A percentile compares a stretch with the other conserved stretches of the same genome.
Conservation (phyloP, 345 rosid genomes). For the Camelina hispida region DNA sequence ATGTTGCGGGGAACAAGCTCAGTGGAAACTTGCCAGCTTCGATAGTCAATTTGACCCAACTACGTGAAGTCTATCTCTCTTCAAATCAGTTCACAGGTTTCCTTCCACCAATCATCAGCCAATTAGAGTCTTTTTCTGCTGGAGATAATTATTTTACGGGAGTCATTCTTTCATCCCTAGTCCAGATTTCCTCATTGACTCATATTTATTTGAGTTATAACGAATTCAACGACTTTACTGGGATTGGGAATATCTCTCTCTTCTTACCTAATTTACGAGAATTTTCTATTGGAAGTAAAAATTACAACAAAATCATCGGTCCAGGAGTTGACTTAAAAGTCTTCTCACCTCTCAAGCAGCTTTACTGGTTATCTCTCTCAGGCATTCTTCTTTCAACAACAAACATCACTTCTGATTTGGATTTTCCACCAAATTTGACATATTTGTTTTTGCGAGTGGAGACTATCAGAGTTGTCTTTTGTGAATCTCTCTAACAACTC, state of each 20-base stretch:
- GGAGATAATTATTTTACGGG: not conserved
- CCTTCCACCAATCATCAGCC: conserved; percentile 5
- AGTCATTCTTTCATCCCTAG: not conserved
- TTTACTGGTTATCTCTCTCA: not conserved
- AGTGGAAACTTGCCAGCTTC: conserved; percentile 29
- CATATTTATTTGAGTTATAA: accelerated
- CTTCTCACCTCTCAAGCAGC: not conserved
- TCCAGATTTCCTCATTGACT: conserved; percentile 6
- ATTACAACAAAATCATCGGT: too few relatives aligned
- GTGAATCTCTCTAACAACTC: not conserved
- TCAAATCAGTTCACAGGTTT: conserved; percentile 1
- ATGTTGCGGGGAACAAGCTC: not conserved
- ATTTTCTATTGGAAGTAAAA: not conserved
- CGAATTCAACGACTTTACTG: not conserved
- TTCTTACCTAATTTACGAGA: not conserved
- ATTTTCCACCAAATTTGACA: not conserved
- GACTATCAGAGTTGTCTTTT: accelerated
- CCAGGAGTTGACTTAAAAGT: not conserved
- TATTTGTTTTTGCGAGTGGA: not conserved
- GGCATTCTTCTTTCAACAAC: not conserved
- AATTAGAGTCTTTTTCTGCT: accelerated
- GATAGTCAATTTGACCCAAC: not conserved
- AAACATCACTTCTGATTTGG: not conserved
- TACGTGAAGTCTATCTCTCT: not conserved
- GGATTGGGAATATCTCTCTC: not conserved